phyloP scores from a whole-genome alignment of 2,329 filamentous ascomycete genomes.

The Lasiodiplodia hormozganensis region DNA sequence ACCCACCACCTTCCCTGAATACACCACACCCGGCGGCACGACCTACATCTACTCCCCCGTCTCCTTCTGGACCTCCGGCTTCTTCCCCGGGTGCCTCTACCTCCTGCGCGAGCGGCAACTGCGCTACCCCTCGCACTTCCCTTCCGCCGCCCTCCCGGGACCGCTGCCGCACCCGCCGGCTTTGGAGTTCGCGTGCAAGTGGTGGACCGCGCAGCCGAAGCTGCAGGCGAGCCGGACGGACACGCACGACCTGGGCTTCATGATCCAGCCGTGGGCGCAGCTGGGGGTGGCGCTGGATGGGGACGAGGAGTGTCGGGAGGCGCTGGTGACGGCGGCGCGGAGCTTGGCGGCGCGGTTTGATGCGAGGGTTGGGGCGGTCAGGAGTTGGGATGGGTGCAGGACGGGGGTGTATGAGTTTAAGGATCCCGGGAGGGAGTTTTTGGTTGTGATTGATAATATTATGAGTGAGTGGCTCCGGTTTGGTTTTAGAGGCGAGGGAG shows the following conservation, averaged over 20 bases:
- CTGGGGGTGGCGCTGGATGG: constrained; percentile 49
- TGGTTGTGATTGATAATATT: constrained; percentile 51
- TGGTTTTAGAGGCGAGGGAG: neutral
- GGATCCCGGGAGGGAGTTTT: constrained; percentile 46
- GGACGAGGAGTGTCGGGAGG: constrained; percentile 46
- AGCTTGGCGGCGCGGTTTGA: constrained; percentile 49
- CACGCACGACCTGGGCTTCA: constrained; percentile 56
- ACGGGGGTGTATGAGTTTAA: constrained; percentile 49
- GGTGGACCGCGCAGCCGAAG: constrained; percentile 52
- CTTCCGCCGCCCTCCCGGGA: constrained; percentile 20
- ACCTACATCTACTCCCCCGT: constrained; percentile 51
- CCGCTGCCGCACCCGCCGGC: neutral
- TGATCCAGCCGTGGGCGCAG: constrained; percentile 50
- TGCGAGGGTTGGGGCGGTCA: constrained; percentile 45
- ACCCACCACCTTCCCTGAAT: constrained; percentile 45
- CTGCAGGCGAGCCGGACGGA: constrained; percentile 42
- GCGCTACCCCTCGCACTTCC: constrained; percentile 35
- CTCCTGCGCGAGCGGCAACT: constrained; percentile 48
- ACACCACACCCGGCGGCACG: constrained; percentile 46
- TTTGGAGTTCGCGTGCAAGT: constrained; percentile 45
- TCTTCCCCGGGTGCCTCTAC: constrained; percentile 57
- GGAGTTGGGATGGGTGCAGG: constrained; percentile 54
- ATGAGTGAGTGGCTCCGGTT: neutral
- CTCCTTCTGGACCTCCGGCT: constrained; percentile 58
- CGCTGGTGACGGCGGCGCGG: constrained; percentile 44